Evolutionary conservation across 2,329 filamentous ascomycete genomes (phyloP).

Genomic region (Colletotrichum siamense): DNA sequence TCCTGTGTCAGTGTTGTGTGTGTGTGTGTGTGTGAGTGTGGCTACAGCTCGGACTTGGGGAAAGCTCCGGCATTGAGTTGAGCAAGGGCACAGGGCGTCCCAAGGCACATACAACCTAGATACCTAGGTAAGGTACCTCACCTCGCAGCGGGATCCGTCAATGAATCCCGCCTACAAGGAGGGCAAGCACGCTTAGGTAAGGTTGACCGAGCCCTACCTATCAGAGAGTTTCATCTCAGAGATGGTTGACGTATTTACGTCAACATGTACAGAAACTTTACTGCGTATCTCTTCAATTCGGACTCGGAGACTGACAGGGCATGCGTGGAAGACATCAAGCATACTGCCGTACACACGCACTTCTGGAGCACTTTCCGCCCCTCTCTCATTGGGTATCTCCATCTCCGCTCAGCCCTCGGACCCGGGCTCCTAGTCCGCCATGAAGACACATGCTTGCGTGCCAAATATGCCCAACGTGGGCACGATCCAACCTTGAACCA

Average conservation of each 20-base stretch:
- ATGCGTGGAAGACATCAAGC: neutral
- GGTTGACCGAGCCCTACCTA: neutral
- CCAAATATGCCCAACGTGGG: neutral
- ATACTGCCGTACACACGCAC: neutral
- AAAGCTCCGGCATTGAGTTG: neutral
- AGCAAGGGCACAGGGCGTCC: neutral
- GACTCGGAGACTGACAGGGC: neutral
- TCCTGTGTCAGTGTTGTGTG: neutral
- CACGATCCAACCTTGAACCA: neutral
- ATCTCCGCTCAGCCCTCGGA: neutral
- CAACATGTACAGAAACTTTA: neutral
- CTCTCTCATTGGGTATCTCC: neutral
- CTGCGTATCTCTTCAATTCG: neutral
- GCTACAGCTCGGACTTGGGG: slow-evolving; percentile 13
- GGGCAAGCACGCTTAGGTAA: neutral
- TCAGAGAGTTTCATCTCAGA: neutral
- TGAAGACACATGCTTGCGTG: neutral
- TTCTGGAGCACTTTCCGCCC: neutral
- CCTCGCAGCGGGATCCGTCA: slow-evolving; percentile 10
- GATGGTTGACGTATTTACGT: neutral
- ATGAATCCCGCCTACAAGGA: neutral
- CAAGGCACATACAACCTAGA: neutral
- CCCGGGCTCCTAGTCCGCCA: neutral
- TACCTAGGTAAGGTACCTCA: neutral
- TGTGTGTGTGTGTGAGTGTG: neutral